A percentile compares a stretch with the other conserved stretches of the same genome.
Conservation (phyloP, 2,329 filamentous ascomycete species). For the Diplodia scrobiculata region DNA sequence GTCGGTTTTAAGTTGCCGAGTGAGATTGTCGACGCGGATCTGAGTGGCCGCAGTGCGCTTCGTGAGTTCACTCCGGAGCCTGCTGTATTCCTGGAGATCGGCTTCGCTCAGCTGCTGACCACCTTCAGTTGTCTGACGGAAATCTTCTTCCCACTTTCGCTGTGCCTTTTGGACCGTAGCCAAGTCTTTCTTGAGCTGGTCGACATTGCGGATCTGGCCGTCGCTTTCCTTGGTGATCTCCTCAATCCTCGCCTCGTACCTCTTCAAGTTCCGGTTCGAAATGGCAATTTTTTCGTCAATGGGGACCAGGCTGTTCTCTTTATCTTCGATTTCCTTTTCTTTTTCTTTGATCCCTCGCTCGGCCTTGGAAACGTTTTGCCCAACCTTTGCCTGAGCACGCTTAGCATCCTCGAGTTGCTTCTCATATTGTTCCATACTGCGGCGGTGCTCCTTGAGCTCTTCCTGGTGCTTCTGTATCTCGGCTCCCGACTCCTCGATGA, state of each 20-base stretch:
- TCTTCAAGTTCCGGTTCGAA: slow-evolving; percentile 69
- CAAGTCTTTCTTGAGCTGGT: slow-evolving; percentile 78
- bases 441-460: slow-evolving; percentile 87
- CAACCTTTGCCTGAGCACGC: slow-evolving; percentile 76
- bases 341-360: slow-evolving; percentile 83
- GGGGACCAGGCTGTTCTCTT: slow-evolving; percentile 81
- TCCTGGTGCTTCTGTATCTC: slow-evolving; percentile 93
- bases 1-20: slow-evolving; percentile 85
- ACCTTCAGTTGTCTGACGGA: slow-evolving; percentile 79
- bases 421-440: slow-evolving; percentile 84
- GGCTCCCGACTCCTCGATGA: slow-evolving; percentile 87
- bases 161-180: slow-evolving; percentile 86
- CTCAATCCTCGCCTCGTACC: slow-evolving; percentile 67
- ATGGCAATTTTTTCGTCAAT: slow-evolving; percentile 90
- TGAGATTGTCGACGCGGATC: slow-evolving; percentile 80
- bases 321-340: slow-evolving; percentile 83
- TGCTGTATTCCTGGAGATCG: slow-evolving; percentile 88
- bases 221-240: slow-evolving; percentile 76
- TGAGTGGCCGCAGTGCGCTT: slow-evolving; percentile 79
- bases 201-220: slow-evolving; percentile 66
- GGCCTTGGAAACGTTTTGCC: slow-evolving; percentile 74
- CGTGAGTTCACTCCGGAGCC: slow-evolving; percentile 79
- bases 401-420: slow-evolving; percentile 77
- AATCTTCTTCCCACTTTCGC: slow-evolving; percentile 83
- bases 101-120: slow-evolving; percentile 82